Conservation (phyloP, 176 grass and related monocot genomes). For the Zea mays region DNA sequence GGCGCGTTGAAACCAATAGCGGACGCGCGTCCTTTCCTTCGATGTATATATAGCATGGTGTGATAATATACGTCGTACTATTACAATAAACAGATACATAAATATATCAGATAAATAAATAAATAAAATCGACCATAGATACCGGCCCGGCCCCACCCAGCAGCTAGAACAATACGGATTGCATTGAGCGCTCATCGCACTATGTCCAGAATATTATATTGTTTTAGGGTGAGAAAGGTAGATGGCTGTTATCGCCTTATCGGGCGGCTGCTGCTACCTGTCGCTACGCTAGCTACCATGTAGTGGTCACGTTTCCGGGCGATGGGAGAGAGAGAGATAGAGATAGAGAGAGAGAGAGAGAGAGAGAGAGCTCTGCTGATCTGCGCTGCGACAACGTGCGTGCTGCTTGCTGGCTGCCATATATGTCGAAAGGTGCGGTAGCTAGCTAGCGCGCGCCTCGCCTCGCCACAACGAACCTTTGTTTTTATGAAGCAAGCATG, state of each 20-base stretch:
- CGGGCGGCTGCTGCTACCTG: background rate
- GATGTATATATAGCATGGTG: background rate
- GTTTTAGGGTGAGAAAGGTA: constrained; percentile 24
- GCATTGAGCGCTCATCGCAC: background rate
- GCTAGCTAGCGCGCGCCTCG: background rate
- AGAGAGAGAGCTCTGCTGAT: constrained; percentile 20
- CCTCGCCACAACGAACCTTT: constrained; percentile 24
- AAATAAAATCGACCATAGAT: constrained; percentile 21
- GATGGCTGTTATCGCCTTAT: constrained; percentile 28
- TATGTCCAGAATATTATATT: constrained; percentile 5
- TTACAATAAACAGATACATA: too few species aligned
- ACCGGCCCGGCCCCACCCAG: background rate
- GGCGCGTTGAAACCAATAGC: background rate
- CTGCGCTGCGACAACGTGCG: constrained; percentile 34
- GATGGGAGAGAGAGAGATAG: background rate
- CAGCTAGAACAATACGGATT: background rate
- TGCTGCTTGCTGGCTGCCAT: background rate
- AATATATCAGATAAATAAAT: background rate
- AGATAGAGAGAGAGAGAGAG: constrained; percentile 23
- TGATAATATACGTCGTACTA: background rate
- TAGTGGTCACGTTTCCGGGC: constrained; percentile 21
- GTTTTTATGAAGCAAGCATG: constrained; percentile 47
- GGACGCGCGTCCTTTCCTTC: too few species aligned
- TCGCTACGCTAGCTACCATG: constrained; percentile 26
- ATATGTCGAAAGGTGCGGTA: constrained; percentile 45